Evolutionary conservation across 2,329 filamentous ascomycete species (phyloP).

Genomic region (Blastomyces percursus): DNA sequence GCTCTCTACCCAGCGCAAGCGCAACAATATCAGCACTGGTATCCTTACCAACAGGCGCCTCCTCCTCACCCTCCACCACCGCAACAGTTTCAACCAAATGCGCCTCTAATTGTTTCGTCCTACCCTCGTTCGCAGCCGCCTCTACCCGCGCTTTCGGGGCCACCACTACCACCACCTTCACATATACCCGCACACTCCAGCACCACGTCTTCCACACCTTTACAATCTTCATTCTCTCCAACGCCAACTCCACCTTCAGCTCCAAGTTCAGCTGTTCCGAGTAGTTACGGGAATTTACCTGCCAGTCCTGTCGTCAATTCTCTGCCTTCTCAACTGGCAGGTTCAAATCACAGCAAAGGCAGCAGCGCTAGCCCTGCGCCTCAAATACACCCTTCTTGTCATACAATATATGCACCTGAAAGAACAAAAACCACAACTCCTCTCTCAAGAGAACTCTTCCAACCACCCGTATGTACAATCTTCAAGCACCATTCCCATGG

Average conservation of each 20-base stretch:
- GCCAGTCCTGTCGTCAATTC: constrained; percentile 17
- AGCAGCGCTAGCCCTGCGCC: constrained; percentile 24
- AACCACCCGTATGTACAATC: constrained; percentile 17
- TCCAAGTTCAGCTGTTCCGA: constrained; percentile 20
- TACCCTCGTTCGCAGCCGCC: constrained; percentile 34
- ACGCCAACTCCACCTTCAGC: constrained; percentile 27
- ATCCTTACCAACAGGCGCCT: constrained; percentile 31
- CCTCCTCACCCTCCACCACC: constrained; percentile 34
- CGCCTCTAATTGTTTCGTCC: constrained; percentile 34
- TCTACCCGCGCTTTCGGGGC: constrained; percentile 25
- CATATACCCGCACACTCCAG: constrained; percentile 27
- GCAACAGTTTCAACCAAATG: constrained; percentile 31
- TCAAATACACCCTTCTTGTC: constrained; percentile 15
- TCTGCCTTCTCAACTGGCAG: constrained; percentile 17
- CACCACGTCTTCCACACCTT: constrained; percentile 25
- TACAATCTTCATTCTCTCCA: constrained; percentile 21
- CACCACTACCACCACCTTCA: constrained; percentile 16
- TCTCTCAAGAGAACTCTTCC: constrained; percentile 15
- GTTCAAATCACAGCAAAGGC: constrained; percentile 12
- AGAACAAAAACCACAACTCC: constrained; percentile 14
- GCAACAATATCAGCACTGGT: constrained; percentile 38
- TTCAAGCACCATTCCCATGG: constrained; percentile 18
- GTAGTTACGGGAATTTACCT: constrained; percentile 22
- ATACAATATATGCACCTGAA: constrained; percentile 15
- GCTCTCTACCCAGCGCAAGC: constrained; percentile 34